Conservation (phyloP, 306 rosid species). For the Prosopis cineraria region DNA sequence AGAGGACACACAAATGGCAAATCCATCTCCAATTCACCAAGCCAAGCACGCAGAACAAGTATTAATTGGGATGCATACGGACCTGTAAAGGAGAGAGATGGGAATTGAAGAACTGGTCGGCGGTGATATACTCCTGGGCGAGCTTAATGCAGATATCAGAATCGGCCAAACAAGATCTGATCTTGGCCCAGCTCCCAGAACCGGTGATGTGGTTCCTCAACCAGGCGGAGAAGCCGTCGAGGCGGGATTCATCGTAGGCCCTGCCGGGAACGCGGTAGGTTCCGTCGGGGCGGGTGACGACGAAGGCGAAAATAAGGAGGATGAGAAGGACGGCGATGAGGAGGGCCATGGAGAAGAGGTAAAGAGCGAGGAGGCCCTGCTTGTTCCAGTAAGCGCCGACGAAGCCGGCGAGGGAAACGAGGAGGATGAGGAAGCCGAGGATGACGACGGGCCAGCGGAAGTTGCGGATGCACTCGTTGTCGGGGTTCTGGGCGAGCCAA, state of each 20-base stretch:
- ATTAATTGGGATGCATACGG: not conserved
- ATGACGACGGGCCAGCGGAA: constrained; percentile 76
- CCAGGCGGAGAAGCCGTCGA: constrained; percentile 73
- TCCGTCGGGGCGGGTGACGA: constrained; percentile 66
- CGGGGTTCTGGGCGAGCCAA: constrained; percentile 80
- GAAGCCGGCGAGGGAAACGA: constrained; percentile 69
- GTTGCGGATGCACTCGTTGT: constrained; percentile 74
- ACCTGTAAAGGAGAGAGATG: constrained; percentile 71
- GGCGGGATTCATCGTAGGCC: constrained; percentile 57
- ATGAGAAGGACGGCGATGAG: constrained; percentile 62
- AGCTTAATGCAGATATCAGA: constrained; percentile 58
- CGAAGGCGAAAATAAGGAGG: constrained; percentile 65
- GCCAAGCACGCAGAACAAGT: not conserved
- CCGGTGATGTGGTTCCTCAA: constrained; percentile 53
- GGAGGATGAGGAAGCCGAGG: constrained; percentile 61
- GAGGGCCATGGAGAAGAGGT: constrained; percentile 71
- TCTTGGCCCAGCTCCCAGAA: constrained; percentile 57
- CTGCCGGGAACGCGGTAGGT: constrained; percentile 56
- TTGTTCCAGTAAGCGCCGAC: constrained; percentile 74
- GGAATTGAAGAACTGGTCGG: constrained; percentile 65
- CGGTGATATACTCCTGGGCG: constrained; percentile 45
- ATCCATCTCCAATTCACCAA: not conserved
- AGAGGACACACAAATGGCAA: not conserved
- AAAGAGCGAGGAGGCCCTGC: constrained; percentile 64
- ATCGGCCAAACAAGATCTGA: constrained; percentile 62